Evolutionary conservation across 805 yeast species (phyloP).

Genomic region (Wickerhamiella hasegawae): DNA sequence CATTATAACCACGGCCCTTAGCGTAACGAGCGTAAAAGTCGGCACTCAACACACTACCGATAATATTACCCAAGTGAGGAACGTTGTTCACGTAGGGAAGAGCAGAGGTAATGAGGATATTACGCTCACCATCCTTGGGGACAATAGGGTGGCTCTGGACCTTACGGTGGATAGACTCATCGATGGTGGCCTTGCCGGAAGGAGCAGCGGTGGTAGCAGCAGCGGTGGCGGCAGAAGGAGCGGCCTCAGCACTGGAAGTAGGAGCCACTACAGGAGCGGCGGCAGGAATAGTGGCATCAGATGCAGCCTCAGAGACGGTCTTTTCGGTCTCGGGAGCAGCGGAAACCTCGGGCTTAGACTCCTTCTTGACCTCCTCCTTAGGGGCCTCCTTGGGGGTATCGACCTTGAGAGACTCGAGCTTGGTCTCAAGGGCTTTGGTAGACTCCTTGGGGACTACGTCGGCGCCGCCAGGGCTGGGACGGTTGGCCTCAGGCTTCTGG

Average conservation of each 20-base stretch:
- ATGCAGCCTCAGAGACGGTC: slow-evolving; percentile 30
- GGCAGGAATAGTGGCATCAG: slow-evolving; percentile 2
- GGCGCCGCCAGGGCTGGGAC: not conserved
- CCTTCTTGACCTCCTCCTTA: not conserved
- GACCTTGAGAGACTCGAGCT: slow-evolving; percentile 1
- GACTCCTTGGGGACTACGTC: slow-evolving; percentile 6
- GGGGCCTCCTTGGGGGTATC: slow-evolving; percentile 4
- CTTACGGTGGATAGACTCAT: not conserved
- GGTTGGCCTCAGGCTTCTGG: slow-evolving; percentile 4
- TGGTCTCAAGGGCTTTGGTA: slow-evolving; percentile 6
- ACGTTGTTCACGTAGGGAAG: slow-evolving; percentile 96
- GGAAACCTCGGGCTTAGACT: slow-evolving; percentile 1
- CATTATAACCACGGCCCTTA: slow-evolving; percentile 75
- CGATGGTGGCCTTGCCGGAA: not conserved
- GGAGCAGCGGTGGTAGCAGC: not conserved
- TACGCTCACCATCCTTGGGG: slow-evolving; percentile 61
- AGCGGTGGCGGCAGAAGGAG: not conserved
- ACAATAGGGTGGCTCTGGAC: slow-evolving; percentile 26
- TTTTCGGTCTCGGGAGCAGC: slow-evolving; percentile 6
- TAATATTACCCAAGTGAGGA: slow-evolving; percentile 94
- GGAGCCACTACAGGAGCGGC: not conserved
- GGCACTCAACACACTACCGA: slow-evolving; percentile 88
- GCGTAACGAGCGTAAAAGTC: slow-evolving; percentile 85
- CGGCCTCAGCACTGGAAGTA: not conserved
- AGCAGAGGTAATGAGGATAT: slow-evolving; percentile 85